Base-by-base conservation (phyloP, 2,329 filamentous ascomycete species). In the Ascochyta fabae region DNA sequence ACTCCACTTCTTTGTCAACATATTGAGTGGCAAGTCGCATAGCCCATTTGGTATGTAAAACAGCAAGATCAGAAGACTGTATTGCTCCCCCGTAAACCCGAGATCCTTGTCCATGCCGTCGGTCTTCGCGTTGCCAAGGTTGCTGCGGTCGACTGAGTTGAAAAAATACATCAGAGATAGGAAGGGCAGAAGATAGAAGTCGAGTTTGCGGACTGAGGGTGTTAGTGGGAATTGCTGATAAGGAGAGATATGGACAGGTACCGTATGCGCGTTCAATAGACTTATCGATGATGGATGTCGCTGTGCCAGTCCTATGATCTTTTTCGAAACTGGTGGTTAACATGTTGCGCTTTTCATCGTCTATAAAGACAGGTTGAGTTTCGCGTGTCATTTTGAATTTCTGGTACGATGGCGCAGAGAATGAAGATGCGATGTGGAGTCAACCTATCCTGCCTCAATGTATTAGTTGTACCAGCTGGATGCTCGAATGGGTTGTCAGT, bases 21-120 rank as follows among this genome's bases (percentile, higher is more conserved):
- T 70, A 53, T 80, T 83, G 41, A 82, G 74, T 10, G 80, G 80
- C 12, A 84, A 65, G 60, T 83, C 79, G 47, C 75, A 80, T 1
- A 83, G 62, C 0, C 80, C 80, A 55, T 81, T 81, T 0, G 81
- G 81, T 2, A 83, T 76, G 52, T 83, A 82, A 58, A 83, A 83
- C 0, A 83, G 67, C 3, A 83, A 62, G 5, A 83, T 77, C 5
- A 80, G 60, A n/a, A 80, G 62, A 0, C 75, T 79, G 53, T 79
- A 81, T 51, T 69, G 55, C 34, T 80, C 72, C 10, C 77, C 78
- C 0, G 64, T 75, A 54, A 78, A 81, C 51, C 59, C 71, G 44
- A 76, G 69, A 43, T 83, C 81, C 16, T 66, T 61, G n/a, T 79
- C 76, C 33, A 79, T 70, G 5, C 79, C 80, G 49, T 82, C 79